A percentile compares a stretch with the other conserved stretches of the same genome.
These are phyloP conservation scores for Haplographium delicatum DNA, from an alignment of 495 filamentous ascomycete genomes.

Conservation along the genomic window DNA sequence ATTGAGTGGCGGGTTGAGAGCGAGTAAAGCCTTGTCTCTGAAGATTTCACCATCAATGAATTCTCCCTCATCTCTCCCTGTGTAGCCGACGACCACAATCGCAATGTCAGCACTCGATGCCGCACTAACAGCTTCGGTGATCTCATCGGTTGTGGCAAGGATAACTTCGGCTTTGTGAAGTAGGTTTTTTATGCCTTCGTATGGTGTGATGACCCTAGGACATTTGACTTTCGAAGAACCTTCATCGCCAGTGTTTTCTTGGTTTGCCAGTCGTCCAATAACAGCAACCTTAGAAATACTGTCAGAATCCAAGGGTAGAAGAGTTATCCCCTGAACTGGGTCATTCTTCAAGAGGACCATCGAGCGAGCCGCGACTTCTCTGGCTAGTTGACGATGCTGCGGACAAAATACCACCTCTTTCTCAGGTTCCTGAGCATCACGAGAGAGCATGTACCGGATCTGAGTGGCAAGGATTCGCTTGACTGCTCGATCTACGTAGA, in stretches of 20 bases:
- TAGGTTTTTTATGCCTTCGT: constrained; percentile 14
- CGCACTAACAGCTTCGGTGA: too few relatives aligned
- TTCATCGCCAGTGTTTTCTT: constrained; percentile 20
- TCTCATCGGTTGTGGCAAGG: too few relatives aligned
- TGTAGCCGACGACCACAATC: too few relatives aligned
- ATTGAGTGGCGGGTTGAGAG: too few relatives aligned
- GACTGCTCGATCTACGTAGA: constrained; percentile 2
- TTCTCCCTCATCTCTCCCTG: too few relatives aligned
- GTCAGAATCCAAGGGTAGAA: constrained; percentile 12
- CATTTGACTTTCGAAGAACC: constrained; percentile 20
- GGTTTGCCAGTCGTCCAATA: constrained; percentile 18
- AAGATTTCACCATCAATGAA: too few relatives aligned
- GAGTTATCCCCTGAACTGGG: not conserved
- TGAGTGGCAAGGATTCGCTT: constrained; percentile 10
- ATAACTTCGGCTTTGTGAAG: constrained; percentile 2
- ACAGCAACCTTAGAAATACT: constrained; percentile 14
- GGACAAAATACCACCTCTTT: constrained; percentile 10
- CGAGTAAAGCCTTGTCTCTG: too few relatives aligned
- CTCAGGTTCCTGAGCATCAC: not conserved
- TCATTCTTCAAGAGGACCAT: constrained; percentile 11
- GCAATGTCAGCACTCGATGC: too few relatives aligned
- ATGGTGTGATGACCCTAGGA: constrained; percentile 17
- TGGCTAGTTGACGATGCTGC: constrained; percentile 8
- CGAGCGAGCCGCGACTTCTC: constrained; percentile 3
- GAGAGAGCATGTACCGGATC: not conserved